Base-by-base conservation (phyloP, 2,329 filamentous ascomycete genomes). In the Cytospora paraplurivora region DNA sequence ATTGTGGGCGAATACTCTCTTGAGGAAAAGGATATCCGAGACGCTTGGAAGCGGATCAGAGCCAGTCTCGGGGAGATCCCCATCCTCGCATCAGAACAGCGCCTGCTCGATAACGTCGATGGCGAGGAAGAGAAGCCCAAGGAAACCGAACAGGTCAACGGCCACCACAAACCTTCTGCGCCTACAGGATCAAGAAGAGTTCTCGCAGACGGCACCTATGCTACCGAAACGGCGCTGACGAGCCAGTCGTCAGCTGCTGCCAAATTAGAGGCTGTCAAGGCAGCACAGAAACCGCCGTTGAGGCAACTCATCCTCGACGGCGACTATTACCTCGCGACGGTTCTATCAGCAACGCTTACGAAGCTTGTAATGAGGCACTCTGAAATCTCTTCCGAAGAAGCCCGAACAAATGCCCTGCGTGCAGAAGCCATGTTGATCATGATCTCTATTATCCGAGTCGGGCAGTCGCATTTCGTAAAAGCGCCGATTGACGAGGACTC, bases 401-500 rank as follows among this genome's bases (percentile, higher is more conserved):
- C 91, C 51, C 89, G 95, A 47, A 98, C 94, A 35, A 99, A 99
- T 71, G 93, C 94, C 35, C 85, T 99, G 33, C 90, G 92, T 56
- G 95, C 95, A 4, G 95, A 99, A 77, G 95, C 95, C 52, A 99
- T 99, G 95, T 85, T 99, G 59, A 98, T 99, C 74, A 97, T 98
- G 93, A 97, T 99, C 71, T 98, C 95, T 6, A 96, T 99, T 69
- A 92, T 99, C 69, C 93, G 95, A 56, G 95, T 97, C 66, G 95
- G 95, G 49, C 95, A 99, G 78, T 98, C 94, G n/a, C 92, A 97
- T 68, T 99, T 99, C 70, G 95, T 96, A 73, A 98, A 98, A 81
- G 90, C 92, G 1, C 91, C 93, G 2, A 98, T 99, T 68, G 95
- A 99, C 67, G 95, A 99, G 75, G 95, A 99, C 75, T 97, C 95